These are phyloP conservation scores for Phylloporus arenicola DNA, from an alignment of 768 basidiomycete species.

Conservation along the genomic window DNA sequence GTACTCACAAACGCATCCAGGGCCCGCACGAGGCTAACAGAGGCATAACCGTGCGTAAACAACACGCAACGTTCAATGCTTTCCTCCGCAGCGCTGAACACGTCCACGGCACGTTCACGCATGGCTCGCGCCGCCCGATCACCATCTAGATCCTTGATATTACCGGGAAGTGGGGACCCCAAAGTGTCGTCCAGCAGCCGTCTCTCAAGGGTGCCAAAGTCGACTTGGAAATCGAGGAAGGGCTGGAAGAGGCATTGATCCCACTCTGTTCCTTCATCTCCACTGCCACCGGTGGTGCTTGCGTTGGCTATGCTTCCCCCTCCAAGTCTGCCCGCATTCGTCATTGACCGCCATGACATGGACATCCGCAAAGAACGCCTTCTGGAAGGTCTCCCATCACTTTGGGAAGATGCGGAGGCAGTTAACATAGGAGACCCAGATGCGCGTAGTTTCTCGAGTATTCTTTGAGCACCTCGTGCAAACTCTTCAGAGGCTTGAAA, in stretches of 20 bases:
- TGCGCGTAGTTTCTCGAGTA: constrained; percentile 67
- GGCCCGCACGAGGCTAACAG: constrained; percentile 64
- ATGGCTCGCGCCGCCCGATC: constrained; percentile 55
- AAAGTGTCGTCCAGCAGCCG: constrained; percentile 59
- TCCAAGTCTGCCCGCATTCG: constrained; percentile 15
- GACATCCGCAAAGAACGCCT: constrained; percentile 61
- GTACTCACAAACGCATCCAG: constrained; percentile 65
- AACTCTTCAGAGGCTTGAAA: constrained; percentile 82
- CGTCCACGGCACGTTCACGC: constrained; percentile 68
- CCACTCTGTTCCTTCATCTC: constrained; percentile 54
- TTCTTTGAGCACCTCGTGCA: constrained; percentile 61
- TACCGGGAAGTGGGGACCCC: constrained; percentile 38
- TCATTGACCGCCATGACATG: constrained; percentile 51
- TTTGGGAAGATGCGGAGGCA: constrained; percentile 17
- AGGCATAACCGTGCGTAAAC: constrained; percentile 90
- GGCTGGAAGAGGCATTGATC: constrained; percentile 91
- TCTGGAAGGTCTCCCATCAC: constrained; percentile 33
- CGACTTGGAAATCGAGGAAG: constrained; percentile 85
- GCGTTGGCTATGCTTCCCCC: constrained; percentile 3
- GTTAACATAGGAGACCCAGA: constrained; percentile 23
- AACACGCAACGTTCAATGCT: constrained; percentile 66
- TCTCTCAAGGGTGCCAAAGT: constrained; percentile 76
- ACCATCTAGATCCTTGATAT: constrained; percentile 22
- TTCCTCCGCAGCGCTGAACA: constrained; percentile 76
- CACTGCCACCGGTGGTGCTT: not conserved